Conservation (phyloP, 176 grass and related monocot species). For the Saccharum spontaneum region DNA sequence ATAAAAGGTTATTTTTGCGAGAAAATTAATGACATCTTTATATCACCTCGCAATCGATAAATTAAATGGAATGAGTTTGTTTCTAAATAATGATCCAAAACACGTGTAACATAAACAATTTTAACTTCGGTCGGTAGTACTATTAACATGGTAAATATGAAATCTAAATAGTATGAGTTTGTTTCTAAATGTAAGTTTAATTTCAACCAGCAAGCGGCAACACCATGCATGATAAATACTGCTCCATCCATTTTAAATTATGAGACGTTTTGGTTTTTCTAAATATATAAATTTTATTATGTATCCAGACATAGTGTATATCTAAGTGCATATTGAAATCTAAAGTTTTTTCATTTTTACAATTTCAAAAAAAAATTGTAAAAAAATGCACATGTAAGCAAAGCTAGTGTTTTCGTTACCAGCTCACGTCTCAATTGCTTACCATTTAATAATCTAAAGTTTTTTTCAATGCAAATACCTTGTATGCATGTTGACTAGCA, state of each 20-base stretch:
- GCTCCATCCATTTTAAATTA: background rate
- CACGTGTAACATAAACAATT: background rate
- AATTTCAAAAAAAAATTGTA: no score
- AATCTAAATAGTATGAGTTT: background rate
- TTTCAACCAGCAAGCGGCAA: accelerated
- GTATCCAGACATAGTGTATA: background rate
- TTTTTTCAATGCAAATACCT: no score
- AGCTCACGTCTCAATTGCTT: no score
- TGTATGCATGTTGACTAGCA: no score
- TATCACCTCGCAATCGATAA: background rate
- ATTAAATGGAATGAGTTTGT: background rate
- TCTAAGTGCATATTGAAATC: background rate
- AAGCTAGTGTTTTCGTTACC: no score
- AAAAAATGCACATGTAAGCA: no score
- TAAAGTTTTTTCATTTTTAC: no score
- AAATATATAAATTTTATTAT: background rate
- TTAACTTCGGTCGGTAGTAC: no score
- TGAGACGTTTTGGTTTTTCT: background rate
- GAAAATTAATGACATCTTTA: background rate
- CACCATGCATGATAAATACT: background rate
- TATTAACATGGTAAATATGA: background rate
- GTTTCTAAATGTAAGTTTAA: background rate
- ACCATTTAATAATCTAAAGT: no score
- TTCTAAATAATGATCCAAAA: background rate
- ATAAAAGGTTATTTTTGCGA: no score